Base-by-base conservation (phyloP, 768 basidiomycete genomes). In the Tulasnella sp. region DNA sequence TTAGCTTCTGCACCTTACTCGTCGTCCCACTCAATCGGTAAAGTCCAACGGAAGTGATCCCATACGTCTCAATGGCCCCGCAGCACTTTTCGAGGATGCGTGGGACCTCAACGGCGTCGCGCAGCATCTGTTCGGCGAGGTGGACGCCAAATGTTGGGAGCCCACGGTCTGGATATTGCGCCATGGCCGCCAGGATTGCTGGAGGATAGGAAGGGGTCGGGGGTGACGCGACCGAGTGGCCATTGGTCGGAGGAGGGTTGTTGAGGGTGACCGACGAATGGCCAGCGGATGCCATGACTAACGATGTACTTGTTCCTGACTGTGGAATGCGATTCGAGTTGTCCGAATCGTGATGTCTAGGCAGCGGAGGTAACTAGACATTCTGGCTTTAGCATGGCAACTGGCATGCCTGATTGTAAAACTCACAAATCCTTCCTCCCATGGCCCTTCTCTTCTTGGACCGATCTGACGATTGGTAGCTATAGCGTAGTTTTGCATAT, bases 401-500 rank as follows among this genome's bases (percentile, higher is more conserved):
- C 12, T 48, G 24, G 34, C 15, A 38, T 38, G 34, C 34, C 5
- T 38, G 7, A n/a, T n/a, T n/a, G 24, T 25, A 11, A 11, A n/a
- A 79, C 92, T 70, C 69, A 97, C 94, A 74, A 91, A 96, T 42
- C 92, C 91, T 69, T 96, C 92, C 54, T 97, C 90, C 53, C 79
- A 75, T 2, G 92, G 91, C 2, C 90, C 93, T 65, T 96, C 90
- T 62, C 92, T 76, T 61, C 87, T 77, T 27, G 88, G 90, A n/a
- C 87, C 82, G 76, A 12, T 68, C 66, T 4, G 70, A 60, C 72
- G 70, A 27, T 74, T 87, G 61, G 87, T 86, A 27, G 91, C 91
- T 67, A 93, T 91, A 0, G 88, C 85, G 68, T 94, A 99, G 68
- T 96, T 92, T 68, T 96, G 91, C 93, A 99, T 97, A 69, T 85